Evolutionary conservation across 2,329 filamentous ascomycete genomes (phyloP), one percentile per base, ranked within the genome.

Genomic region (Colletotrichum aenigma): DNA sequence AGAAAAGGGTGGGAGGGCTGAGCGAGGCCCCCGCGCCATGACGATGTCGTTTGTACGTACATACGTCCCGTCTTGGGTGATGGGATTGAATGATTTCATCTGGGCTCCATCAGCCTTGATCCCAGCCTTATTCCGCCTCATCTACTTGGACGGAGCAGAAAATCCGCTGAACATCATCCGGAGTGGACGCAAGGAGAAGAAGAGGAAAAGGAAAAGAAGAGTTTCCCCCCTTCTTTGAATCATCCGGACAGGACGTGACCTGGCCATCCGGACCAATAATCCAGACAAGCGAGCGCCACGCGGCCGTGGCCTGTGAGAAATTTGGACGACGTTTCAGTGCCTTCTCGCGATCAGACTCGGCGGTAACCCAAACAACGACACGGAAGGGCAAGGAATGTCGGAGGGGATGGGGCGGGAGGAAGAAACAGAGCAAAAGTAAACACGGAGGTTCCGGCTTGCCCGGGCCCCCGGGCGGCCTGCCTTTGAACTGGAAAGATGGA

Each of bases 261-360:
- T 21, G n/a, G 30, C 56, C 30, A 56, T 56, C 55, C 32, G 26
- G 34, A 56, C 38, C 70, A 73, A 69, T 64, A 48, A 70, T n/a
- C 16, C n/a, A 48, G 16, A 62, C 26, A 74, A 48, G 48, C 61
- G 52, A 71, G 67, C 26, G 69, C 69, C 72, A 75, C 72, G 72
- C 72, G 69, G 61, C 38, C 36, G 38, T 13, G 32, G 15, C 55
- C 69, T 67, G 48, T 66, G 26, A 38, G 36, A 24, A 62, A 48
- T 66, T 62, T 62, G 69, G 73, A 75, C 24, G 73, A 64, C 66
- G 73, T 75, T 75, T 75, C 69, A 75, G 69, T 66, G 30, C 48
- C 36, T 60, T 26, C 43, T 66, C 28, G 52, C 52, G 61, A 48
- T 74, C 61, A 71, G 72, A 71, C 68, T 30, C 61, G n/a, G 36